A percentile compares a stretch with the other conserved stretches of the same genome.
These are phyloP conservation scores for Alternaria sp. DNA, from an alignment of 2,329 filamentous ascomycete species.

Conservation along the genomic window DNA sequence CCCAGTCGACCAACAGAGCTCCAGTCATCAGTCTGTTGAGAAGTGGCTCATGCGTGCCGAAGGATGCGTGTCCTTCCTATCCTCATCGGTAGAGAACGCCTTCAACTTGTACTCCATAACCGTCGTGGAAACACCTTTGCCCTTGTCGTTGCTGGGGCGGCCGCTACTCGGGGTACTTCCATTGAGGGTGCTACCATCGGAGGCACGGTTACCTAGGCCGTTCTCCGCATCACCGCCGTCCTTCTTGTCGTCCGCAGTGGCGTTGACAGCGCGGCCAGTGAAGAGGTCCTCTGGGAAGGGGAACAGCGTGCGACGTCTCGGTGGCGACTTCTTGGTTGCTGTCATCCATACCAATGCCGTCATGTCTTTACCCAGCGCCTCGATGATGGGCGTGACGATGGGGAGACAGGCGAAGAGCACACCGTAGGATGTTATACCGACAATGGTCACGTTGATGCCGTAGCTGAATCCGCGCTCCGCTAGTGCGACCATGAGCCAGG, in stretches of 20 bases:
- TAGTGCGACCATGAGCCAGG: conserved; percentile 46
- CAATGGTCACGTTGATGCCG: conserved; percentile 44
- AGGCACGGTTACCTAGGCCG: background rate
- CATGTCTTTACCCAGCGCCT: conserved; percentile 49
- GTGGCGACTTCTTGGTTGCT: conserved; percentile 44
- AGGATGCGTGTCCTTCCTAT: background rate
- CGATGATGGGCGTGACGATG: conserved; percentile 48
- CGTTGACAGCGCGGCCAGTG: conserved; percentile 14
- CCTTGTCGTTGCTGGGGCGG: conserved; percentile 1
- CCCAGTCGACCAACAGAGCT: background rate
- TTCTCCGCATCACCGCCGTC: background rate
- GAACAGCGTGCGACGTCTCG: conserved; percentile 40
- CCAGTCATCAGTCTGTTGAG: background rate
- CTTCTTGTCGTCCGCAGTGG: background rate
- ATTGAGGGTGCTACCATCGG: background rate
- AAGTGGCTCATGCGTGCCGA: background rate
- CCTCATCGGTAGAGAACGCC: background rate
- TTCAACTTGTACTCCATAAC: conserved; percentile 1
- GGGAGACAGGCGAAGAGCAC: conserved; percentile 42
- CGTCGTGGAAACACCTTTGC: background rate
- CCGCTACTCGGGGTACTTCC: background rate
- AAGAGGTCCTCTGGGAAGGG: conserved; percentile 36
- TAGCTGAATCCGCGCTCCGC: conserved; percentile 39
- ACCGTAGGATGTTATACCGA: conserved; percentile 46
- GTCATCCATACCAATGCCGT: conserved; percentile 46